Percentiles rank a stretch among this genome's conserved stretches.
Conservation (phyloP, 108 stramenopile genomes). For the Nitzschia inconspicua region DNA sequence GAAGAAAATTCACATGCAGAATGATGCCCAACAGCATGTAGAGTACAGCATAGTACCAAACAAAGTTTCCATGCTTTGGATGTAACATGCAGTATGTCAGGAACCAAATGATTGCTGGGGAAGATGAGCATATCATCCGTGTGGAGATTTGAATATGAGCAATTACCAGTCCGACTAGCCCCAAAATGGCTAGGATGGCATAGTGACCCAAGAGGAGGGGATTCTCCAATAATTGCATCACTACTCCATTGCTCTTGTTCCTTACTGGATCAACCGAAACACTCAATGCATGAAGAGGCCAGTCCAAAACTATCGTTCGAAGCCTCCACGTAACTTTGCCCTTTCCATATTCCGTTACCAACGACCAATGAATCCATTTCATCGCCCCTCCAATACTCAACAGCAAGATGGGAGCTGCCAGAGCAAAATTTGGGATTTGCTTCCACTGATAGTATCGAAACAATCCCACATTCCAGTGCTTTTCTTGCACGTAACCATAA, state of each 20-base stretch:
- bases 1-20: slow-evolving; percentile 80
- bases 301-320: slow-evolving; percentile 9
- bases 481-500: slow-evolving; percentile 69
- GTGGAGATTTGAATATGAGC: slow-evolving; percentile 89
- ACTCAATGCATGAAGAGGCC: slow-evolving; percentile 28
- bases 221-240: slow-evolving; percentile 11
- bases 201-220: slow-evolving; percentile 55
- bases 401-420: slow-evolving; percentile 63
- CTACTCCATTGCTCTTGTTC: neutral
- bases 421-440: slow-evolving; percentile 82
- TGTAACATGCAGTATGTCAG: slow-evolving; percentile 19
- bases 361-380: slow-evolving; percentile 59
- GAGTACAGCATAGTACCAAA: slow-evolving; percentile 47
- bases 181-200: slow-evolving; percentile 61
- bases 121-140: slow-evolving; percentile 75
- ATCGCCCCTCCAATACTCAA: slow-evolving; percentile 38
- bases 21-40: slow-evolving; percentile 64
- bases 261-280: slow-evolving; percentile 1
- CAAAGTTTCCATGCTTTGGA: neutral
- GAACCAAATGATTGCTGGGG: slow-evolving; percentile 80
- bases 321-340: slow-evolving; percentile 14
- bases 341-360: slow-evolving; percentile 18
- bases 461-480: slow-evolving; percentile 88
- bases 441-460: slow-evolving; percentile 73
- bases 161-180: slow-evolving; percentile 52